Base-by-base conservation (phyloP, 805 yeast species). In the Candida namnaoensis region DNA sequence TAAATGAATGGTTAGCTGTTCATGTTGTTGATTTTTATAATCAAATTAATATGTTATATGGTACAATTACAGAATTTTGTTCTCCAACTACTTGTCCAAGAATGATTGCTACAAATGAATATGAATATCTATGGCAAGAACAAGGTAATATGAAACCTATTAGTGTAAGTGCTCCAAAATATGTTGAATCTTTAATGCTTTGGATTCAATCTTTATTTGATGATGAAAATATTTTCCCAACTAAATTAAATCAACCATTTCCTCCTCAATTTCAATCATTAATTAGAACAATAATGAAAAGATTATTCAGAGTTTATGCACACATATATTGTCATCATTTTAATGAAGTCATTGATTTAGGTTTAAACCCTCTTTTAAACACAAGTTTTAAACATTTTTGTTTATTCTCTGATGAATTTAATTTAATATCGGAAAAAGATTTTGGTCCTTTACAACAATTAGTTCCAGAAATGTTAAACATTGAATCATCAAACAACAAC, bases 301-400 rank as follows among this genome's bases (percentile, higher is more conserved):
- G 99, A 50, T 68, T 93, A 39, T 93, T 90, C 63, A 74, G 99
- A 58, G 88, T 93, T 4, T 93, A 93, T 57, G 98, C 99, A 1
- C 99, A 93, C 64, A 86, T 93, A 36, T 93, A 93, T 62, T 93
- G 99, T 57, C 98, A 93, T 57, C 99, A 93, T 61, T 91, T 93
- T 62, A 96, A 88, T 58, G 96, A 91, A 62, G 85, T 93, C 43
- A 77, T 88, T 35, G 98, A 90, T 58, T 70, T 93, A 51, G 96
- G 96, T 3, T 68, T 91, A 52, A 96, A 90, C 60, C 84, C 95
- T 11, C 95, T 91, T 53, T 71, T 91, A 50, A 93, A 93, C 58
- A 91, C 99, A 6, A 83, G 95, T 54, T 77, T 91, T 54, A 93
- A 95, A 65, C 99, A 91, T 60, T 93, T 88, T 57, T 88, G 88